Evolutionary conservation across 1,284 basidiomycete genomes (phyloP).

Genomic region (Leccinum variabile): DNA sequence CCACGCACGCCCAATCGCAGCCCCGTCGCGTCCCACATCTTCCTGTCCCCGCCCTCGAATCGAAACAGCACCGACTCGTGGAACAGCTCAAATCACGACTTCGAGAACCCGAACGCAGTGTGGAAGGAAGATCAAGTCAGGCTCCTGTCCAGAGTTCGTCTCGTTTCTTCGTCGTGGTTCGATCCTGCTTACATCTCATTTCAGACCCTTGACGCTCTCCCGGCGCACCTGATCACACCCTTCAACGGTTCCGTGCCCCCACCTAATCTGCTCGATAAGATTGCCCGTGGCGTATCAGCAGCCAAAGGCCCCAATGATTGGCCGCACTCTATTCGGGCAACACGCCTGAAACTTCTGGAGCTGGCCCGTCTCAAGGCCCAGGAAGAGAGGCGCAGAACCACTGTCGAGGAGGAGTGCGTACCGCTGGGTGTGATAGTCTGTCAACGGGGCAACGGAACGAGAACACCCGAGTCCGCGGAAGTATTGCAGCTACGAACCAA

Average conservation of each 20-base stretch:
- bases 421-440: conserved; percentile 14
- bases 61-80: conserved; percentile 78
- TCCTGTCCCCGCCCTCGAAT: conserved; percentile 51
- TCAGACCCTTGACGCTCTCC: conserved; percentile 74
- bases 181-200: conserved; percentile 8
- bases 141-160: conserved; percentile 62
- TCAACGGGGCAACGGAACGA: conserved; percentile 17
- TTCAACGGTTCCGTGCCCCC: conserved; percentile 79
- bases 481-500: conserved; percentile 46
- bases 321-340: conserved; percentile 77
- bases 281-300: conserved; percentile 67
- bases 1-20: conserved; percentile 54
- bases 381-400: conserved; percentile 45
- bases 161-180: conserved; percentile 3
- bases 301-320: conserved; percentile 73
- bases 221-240: conserved; percentile 77
- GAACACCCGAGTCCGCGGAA: conserved; percentile 34
- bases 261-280: conserved; percentile 79
- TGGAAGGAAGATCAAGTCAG: conserved; percentile 73
- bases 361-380: conserved; percentile 62
- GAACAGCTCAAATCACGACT: conserved; percentile 71
- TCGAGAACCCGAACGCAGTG: conserved; percentile 58
- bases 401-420: conserved; percentile 35
- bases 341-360: conserved; percentile 76
- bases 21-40: conserved; percentile 44